A percentile compares a stretch with the other conserved stretches of the same genome.
phyloP scores from a whole-genome alignment of 1,284 basidiomycete genomes.

The Anthracocystis panici-leucophaei region DNA sequence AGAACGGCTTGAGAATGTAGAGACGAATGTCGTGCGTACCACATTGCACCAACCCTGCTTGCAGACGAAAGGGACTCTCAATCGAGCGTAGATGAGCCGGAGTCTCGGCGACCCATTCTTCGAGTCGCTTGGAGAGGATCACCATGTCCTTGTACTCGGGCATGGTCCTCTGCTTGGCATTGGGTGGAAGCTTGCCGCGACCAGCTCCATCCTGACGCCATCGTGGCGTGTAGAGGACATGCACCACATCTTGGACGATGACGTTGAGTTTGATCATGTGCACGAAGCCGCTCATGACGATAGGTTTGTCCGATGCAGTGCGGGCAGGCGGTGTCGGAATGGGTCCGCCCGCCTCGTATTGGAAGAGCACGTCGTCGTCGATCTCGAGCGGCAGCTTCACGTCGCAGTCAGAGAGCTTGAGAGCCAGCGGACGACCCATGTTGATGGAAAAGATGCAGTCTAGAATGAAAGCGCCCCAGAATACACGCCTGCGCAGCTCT shows the following conservation, averaged over 20 bases:
- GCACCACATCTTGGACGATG: conserved; percentile 56
- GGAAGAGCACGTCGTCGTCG: conserved; percentile 42
- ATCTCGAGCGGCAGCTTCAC: conserved; percentile 56
- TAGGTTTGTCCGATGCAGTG: conserved; percentile 27
- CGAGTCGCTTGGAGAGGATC: conserved; percentile 50
- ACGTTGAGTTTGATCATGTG: conserved; percentile 63
- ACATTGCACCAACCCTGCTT: conserved; percentile 54
- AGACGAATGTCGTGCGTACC: conserved; percentile 58
- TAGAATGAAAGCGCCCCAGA: conserved; percentile 63
- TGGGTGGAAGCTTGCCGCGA: conserved; percentile 20
- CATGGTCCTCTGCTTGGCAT: conserved; percentile 24
- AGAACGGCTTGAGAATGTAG: conserved; percentile 64
- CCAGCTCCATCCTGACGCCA: conserved; percentile 34
- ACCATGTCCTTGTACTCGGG: conserved; percentile 62
- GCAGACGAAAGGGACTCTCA: conserved; percentile 50
- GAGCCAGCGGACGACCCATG: conserved; percentile 58
- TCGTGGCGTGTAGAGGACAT: conserved; percentile 50
- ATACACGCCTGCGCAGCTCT: conserved; percentile 53
- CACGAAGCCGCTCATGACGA: conserved; percentile 55
- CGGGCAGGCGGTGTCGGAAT: conserved; percentile 23
- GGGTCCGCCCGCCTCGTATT: conserved; percentile 35
- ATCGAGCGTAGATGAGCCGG: conserved; percentile 49
- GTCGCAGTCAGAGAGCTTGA: conserved; percentile 56
- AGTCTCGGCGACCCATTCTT: conserved; percentile 57
- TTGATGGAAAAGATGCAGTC: conserved; percentile 63